phyloP scores from a whole-genome alignment of 1,284 basidiomycete genomes.

The Quambalaria eucalypti region DNA sequence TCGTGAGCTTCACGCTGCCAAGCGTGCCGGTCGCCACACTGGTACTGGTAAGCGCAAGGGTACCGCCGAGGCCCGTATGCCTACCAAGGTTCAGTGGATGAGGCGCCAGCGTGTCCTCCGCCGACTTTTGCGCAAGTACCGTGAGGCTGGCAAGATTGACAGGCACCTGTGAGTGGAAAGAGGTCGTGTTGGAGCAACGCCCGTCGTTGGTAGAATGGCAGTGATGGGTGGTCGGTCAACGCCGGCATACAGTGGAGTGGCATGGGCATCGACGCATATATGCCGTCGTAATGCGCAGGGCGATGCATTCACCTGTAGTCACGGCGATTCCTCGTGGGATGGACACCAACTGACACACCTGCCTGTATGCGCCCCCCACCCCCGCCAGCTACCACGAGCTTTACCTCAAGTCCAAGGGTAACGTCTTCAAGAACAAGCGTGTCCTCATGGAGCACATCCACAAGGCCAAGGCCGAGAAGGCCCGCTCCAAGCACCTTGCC shows the following conservation, averaged over 20 bases:
- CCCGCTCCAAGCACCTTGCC: conserved; percentile 88
- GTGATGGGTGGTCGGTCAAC: too few species aligned
- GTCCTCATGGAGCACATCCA: conserved; percentile 75
- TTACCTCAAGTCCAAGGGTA: conserved; percentile 99
- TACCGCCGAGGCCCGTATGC: conserved; percentile 95
- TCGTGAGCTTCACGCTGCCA: conserved; percentile 81
- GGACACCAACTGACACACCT: too few species aligned
- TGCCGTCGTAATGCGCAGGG: too few species aligned
- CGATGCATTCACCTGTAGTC: too few species aligned
- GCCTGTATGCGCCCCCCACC: too few species aligned
- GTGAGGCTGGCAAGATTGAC: conserved; percentile 98
- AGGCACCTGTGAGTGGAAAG: conserved; percentile 75
- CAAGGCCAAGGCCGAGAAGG: conserved; percentile 99
- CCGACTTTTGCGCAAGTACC: conserved; percentile 91
- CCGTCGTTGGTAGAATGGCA: too few species aligned
- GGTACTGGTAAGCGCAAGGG: conserved; percentile 96
- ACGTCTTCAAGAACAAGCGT: conserved; percentile 99
- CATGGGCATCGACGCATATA: too few species aligned
- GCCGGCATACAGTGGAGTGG: too few species aligned
- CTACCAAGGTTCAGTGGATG: conserved; percentile 98
- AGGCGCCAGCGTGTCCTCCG: conserved; percentile 92
- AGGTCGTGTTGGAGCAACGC: too few species aligned
- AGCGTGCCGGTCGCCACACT: conserved; percentile 96
- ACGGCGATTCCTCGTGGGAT: too few species aligned
- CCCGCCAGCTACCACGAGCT: conserved; percentile 91